phyloP scores from a whole-genome alignment of 345 rosid genomes.

The Murraya paniculata region DNA sequence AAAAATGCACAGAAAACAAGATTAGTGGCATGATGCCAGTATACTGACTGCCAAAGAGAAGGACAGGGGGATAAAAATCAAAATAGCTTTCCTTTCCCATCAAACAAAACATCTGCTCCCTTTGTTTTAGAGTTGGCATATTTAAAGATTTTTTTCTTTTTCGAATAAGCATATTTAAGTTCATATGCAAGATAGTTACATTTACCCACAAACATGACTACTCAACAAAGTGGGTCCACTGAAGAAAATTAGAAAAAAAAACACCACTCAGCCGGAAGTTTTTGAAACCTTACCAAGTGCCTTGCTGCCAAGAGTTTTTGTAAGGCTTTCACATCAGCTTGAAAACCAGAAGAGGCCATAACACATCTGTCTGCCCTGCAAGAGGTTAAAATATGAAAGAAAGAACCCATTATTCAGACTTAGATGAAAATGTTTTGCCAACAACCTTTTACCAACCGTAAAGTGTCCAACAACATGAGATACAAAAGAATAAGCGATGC shows the following conservation, averaged over 20 bases:
- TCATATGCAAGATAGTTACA: neutral
- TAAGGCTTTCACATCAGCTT: constrained; percentile 93
- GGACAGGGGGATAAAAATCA: neutral
- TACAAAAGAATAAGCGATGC: neutral
- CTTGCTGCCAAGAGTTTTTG: constrained; percentile 80
- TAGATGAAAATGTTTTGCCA: neutral
- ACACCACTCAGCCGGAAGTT: neutral
- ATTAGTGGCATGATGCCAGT: neutral
- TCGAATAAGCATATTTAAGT: neutral
- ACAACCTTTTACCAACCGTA: neutral
- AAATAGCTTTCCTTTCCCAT: neutral
- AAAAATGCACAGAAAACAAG: neutral
- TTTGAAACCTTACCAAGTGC: constrained; percentile 73
- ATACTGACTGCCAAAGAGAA: neutral
- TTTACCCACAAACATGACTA: neutral
- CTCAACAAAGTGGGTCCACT: neutral
- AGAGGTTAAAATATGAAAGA: constrained; percentile 3
- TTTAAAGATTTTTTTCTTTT: neutral
- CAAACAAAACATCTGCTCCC: neutral
- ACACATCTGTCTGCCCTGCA: constrained; percentile 79
- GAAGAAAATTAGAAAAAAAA: neutral
- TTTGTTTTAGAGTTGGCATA: neutral
- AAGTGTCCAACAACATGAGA: neutral
- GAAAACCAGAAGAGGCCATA: constrained; percentile 95
- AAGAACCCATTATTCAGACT: neutral